Evolutionary conservation across 106 monocot species (phyloP).

Genomic region (Platanthera guangdongensis): DNA sequence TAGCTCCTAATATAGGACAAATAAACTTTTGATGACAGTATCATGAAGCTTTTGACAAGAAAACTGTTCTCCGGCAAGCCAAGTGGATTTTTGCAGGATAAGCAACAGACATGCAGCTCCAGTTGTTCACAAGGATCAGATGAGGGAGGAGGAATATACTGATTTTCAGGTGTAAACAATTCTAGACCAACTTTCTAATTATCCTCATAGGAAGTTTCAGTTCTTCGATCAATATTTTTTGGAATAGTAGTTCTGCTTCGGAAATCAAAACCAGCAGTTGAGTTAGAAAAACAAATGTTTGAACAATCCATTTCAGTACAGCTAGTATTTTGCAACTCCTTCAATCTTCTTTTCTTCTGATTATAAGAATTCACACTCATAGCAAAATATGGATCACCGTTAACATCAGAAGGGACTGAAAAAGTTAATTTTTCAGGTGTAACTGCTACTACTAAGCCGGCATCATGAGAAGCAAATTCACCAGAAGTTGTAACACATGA

Average conservation of each 20-base stretch:
- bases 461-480: background rate
- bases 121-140: conserved; percentile 9
- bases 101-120: conserved; percentile 49
- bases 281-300: conserved; percentile 16
- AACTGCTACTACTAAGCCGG: background rate
- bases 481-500: conserved; percentile 22
- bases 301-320: conserved; percentile 15
- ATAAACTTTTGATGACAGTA: conserved; percentile 46
- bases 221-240: background rate
- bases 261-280: conserved; percentile 5
- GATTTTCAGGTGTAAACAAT: background rate
- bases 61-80: conserved; percentile 42
- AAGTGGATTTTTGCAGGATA: conserved; percentile 42
- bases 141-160: conserved; percentile 8
- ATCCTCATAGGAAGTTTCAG: conserved; percentile 2
- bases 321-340: conserved; percentile 13
- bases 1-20: conserved; percentile 33
- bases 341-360: conserved; percentile 53
- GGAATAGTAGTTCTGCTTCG: background rate
- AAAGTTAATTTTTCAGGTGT: background rate
- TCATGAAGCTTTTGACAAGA: conserved; percentile 40
- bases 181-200: background rate
- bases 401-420: conserved; percentile 11
- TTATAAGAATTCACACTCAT: conserved; percentile 60
- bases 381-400: conserved; percentile 37